Percentiles rank a stretch among this genome's conserved stretches.
Conservation (phyloP, 2,329 filamentous ascomycete genomes). For the Penicillium italicum region DNA sequence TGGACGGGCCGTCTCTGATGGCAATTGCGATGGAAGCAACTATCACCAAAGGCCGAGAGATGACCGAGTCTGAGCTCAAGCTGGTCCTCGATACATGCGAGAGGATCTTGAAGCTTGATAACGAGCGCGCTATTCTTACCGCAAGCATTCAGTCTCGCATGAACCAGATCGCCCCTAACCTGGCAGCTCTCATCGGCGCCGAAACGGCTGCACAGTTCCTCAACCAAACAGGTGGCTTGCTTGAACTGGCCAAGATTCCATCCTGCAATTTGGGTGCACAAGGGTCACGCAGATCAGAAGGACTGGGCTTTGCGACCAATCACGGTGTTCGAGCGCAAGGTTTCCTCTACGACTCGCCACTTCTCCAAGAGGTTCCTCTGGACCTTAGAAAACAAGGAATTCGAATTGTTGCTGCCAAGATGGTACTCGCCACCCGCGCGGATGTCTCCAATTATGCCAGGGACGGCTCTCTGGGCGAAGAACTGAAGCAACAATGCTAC, state of each 20-base stretch:
- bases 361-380: slow-evolving; percentile 77
- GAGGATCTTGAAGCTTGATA: slow-evolving; percentile 83
- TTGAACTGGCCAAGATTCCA: slow-evolving; percentile 84
- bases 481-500: slow-evolving; percentile 76
- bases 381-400: slow-evolving; percentile 92
- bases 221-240: slow-evolving; percentile 85
- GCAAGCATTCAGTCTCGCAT: slow-evolving; percentile 97
- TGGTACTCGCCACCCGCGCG: slow-evolving; percentile 87
- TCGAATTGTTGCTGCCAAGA: slow-evolving; percentile 89
- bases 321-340: slow-evolving; percentile 87
- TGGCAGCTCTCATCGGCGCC: slow-evolving; percentile 85
- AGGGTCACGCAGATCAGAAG: slow-evolving; percentile 81
- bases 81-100: slow-evolving; percentile 74
- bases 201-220: slow-evolving; percentile 94
- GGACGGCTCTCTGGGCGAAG: slow-evolving; percentile 78
- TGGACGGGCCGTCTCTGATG: slow-evolving; percentile 90
- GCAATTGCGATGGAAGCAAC: slow-evolving; percentile 93
- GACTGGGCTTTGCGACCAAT: slow-evolving; percentile 84
- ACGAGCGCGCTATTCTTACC: slow-evolving; percentile 79
- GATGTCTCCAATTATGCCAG: slow-evolving; percentile 79
- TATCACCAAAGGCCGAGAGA: slow-evolving; percentile 74
- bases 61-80: slow-evolving; percentile 71
- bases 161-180: slow-evolving; percentile 91
- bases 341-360: slow-evolving; percentile 85
- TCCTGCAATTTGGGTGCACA: slow-evolving; percentile 89